Base-by-base conservation (phyloP, 352 stramenopile genomes). In the Globisporangium acanthophoron region DNA sequence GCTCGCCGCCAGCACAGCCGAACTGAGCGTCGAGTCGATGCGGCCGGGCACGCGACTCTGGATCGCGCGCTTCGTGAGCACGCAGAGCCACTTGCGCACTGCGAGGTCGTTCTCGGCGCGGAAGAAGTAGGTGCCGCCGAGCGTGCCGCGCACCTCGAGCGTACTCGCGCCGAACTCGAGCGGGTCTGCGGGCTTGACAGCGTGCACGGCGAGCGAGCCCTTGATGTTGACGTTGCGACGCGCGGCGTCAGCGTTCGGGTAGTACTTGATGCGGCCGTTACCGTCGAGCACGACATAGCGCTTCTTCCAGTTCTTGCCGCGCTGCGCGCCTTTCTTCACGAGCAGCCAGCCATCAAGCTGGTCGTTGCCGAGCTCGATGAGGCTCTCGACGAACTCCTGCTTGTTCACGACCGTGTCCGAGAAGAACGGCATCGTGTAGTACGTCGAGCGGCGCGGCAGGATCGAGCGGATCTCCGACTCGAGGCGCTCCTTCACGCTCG, bases 241-340 rank as follows among this genome's bases (percentile, higher is more conserved):
- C n/a, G 85, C 80, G 11, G 80, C 78, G 39, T 92, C 85, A 8
- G 76, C 82, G 56, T 90, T 91, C 20, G 80, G 73, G 62, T 76
- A 94, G 61, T 90, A 92, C 68, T 88, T 90, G 60, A 94, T 69
- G 52, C 82, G 68, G 20, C 77, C 81, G 58, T 91, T 86, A 13
- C 65, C 70, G 63, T 92, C 81, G 44, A 94, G 65, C 47, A 90
- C 72, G 15, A 92, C 80, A 54, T 76, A 94, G 37, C 82, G 78
- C 51, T 94, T 94, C 67, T 94, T 92, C 85, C 85, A 94, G 64
- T 87, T 77, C 52, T 85, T 87, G 41, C 76, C 79, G 21, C 80
- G 80, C 54, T 85, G 76, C 37, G 76, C 44, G 5, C 76, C 79
- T 59, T 88, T 89, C 61, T 94, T 92, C 39, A 94, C 80, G 0